phyloP scores from a whole-genome alignment of 768 basidiomycete genomes.

The Pisolithus orientalis region DNA sequence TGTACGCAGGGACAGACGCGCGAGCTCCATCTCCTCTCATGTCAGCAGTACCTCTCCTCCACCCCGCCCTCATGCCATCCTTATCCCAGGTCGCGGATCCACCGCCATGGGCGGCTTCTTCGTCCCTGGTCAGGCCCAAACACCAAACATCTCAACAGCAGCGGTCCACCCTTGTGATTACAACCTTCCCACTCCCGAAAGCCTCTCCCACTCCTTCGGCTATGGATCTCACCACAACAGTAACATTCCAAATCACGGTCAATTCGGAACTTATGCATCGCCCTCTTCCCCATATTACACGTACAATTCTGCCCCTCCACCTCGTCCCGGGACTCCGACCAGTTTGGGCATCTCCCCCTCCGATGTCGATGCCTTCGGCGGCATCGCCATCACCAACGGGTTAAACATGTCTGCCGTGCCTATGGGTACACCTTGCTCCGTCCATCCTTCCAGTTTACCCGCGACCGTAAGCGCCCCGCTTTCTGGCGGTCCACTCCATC shows the following conservation, averaged over 20 bases:
- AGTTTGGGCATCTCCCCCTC: conserved; percentile 22
- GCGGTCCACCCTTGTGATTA: conserved; percentile 27
- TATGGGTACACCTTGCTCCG: conserved; percentile 10
- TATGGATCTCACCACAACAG: conserved; percentile 14
- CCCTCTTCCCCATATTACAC: conserved; percentile 27
- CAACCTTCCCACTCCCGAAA: conserved; percentile 40
- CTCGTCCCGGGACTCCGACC: conserved; percentile 8
- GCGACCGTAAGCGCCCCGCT: background rate
- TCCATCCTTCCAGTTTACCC: conserved; percentile 8
- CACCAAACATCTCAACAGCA: conserved; percentile 4
- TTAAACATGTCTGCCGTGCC: conserved; percentile 10
- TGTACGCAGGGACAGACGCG: conserved; percentile 44
- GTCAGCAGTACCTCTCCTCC: conserved; percentile 46
- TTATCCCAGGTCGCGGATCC: conserved; percentile 48
- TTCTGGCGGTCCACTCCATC: conserved; percentile 1
- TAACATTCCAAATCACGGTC: conserved; percentile 23
- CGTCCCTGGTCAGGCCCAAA: conserved; percentile 16
- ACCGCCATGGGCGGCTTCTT: conserved; percentile 27
- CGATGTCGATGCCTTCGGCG: conserved; percentile 18
- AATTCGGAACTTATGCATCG: conserved; percentile 17
- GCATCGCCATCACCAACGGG: conserved; percentile 4
- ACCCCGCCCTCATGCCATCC: conserved; percentile 56
- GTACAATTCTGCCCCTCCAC: conserved; percentile 9
- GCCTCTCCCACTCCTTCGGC: conserved; percentile 24
- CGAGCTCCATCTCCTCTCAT: conserved; percentile 54